Conservation (phyloP, 345 rosid genomes). For the Murraya koenigii region DNA sequence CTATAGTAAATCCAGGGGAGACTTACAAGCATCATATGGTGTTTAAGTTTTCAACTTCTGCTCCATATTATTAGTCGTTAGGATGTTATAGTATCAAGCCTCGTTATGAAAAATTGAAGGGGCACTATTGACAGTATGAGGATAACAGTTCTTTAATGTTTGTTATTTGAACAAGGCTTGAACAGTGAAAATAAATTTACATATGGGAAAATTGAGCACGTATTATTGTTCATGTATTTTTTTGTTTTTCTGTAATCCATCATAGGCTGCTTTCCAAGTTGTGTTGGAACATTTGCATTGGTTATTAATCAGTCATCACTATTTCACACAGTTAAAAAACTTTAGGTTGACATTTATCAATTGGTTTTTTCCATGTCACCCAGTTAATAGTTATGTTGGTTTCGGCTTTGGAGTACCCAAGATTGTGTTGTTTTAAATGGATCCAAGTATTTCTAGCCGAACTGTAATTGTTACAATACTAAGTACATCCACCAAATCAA, state of each 20-base stretch:
- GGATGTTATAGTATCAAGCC: background rate
- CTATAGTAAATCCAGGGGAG: slow-evolving; percentile 52
- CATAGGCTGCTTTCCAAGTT: background rate
- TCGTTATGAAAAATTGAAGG: background rate
- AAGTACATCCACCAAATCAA: background rate
- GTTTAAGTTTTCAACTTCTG: slow-evolving; percentile 48
- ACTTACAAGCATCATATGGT: slow-evolving; percentile 66
- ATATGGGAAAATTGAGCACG: background rate
- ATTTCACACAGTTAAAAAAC: no score
- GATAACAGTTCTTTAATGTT: background rate
- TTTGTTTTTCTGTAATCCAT: background rate
- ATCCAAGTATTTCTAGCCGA: no score
- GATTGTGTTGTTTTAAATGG: no score
- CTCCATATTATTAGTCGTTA: background rate
- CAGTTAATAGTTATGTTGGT: no score
- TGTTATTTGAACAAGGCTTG: background rate
- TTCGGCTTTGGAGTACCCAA: no score
- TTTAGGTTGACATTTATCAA: no score
- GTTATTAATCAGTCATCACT: no score
- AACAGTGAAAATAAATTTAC: background rate
- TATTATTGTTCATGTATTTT: background rate
- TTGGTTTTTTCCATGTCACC: no score
- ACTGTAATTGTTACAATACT: no score
- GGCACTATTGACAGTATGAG: background rate
- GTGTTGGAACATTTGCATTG: no score